Conservation (phyloP, 2,329 filamentous ascomycete species). For the Magnaporthales sp. region DNA sequence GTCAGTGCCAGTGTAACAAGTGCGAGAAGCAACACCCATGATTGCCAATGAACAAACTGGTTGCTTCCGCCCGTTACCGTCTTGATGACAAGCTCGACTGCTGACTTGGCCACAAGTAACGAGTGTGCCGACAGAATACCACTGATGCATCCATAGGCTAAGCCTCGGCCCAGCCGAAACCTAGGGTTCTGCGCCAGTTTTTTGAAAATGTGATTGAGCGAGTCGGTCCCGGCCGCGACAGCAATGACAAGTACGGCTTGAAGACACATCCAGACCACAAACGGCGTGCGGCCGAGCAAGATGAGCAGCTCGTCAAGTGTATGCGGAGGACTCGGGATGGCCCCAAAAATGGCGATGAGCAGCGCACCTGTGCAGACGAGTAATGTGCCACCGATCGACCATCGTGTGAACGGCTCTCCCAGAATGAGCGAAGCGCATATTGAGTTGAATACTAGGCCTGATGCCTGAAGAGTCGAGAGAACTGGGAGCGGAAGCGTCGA, state of each 20-base stretch:
- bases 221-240: constrained; percentile 55
- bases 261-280: constrained; percentile 81
- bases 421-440: constrained; percentile 92
- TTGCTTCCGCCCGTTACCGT: constrained; percentile 81
- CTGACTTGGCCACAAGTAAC: constrained; percentile 88
- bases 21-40: constrained; percentile 80
- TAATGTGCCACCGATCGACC: constrained; percentile 83
- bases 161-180: constrained; percentile 68
- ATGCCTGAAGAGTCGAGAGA: constrained; percentile 89
- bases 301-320: constrained; percentile 72
- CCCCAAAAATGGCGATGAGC: constrained; percentile 87
- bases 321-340: constrained; percentile 88
- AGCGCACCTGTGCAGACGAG: constrained; percentile 84
- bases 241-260: constrained; percentile 65
- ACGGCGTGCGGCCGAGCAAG: constrained; percentile 64
- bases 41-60: constrained; percentile 92
- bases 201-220: constrained; percentile 41
- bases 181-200: constrained; percentile 49
- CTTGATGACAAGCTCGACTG: constrained; percentile 83
- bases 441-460: constrained; percentile 95
- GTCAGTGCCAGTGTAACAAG: constrained; percentile 75
- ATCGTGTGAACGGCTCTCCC: constrained; percentile 86
- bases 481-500: constrained; percentile 91
- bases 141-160: constrained; percentile 82
- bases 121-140: constrained; percentile 92